A percentile compares a stretch with the other conserved stretches of the same genome.
phyloP scores from a whole-genome alignment of 345 rosid species.

The Punica granatum region DNA sequence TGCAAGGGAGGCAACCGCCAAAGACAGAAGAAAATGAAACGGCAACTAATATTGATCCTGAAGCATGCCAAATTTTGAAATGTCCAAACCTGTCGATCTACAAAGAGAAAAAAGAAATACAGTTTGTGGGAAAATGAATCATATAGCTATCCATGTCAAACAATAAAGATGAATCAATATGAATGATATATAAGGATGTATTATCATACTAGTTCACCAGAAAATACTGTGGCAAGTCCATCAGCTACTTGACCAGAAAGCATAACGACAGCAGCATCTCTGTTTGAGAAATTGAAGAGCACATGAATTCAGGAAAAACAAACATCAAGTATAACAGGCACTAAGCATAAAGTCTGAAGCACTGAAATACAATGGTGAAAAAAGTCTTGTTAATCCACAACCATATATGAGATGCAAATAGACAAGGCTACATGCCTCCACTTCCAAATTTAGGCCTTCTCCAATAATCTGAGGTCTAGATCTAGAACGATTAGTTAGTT shows the following conservation, averaged over 20 bases:
- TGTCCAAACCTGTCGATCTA: slow-evolving; percentile 97
- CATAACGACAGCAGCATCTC: slow-evolving; percentile 86
- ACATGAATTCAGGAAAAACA: neutral
- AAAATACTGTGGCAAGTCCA: slow-evolving; percentile 72
- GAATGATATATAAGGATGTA: neutral
- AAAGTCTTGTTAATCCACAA: no score
- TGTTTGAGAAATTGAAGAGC: slow-evolving; percentile 17
- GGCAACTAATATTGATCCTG: slow-evolving; percentile 85
- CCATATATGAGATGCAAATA: no score
- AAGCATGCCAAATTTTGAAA: slow-evolving; percentile 94
- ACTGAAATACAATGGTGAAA: no score
- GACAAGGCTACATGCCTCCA: no score
- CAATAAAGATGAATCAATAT: neutral
- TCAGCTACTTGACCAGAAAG: slow-evolving; percentile 95
- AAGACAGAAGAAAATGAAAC: slow-evolving; percentile 93
- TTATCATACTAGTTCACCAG: slow-evolving; percentile 74
- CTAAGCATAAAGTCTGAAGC: no score
- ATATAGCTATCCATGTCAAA: neutral
- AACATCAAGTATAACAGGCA: neutral
- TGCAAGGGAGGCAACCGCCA: slow-evolving; percentile 83
- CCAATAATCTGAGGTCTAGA: no score
- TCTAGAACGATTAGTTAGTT: no score
- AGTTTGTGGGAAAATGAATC: neutral
- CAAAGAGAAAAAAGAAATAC: slow-evolving; percentile 13
- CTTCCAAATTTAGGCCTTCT: no score